Evolutionary conservation across 2,329 filamentous ascomycete genomes (phyloP).

Genomic region (Geosmithia putterillii): DNA sequence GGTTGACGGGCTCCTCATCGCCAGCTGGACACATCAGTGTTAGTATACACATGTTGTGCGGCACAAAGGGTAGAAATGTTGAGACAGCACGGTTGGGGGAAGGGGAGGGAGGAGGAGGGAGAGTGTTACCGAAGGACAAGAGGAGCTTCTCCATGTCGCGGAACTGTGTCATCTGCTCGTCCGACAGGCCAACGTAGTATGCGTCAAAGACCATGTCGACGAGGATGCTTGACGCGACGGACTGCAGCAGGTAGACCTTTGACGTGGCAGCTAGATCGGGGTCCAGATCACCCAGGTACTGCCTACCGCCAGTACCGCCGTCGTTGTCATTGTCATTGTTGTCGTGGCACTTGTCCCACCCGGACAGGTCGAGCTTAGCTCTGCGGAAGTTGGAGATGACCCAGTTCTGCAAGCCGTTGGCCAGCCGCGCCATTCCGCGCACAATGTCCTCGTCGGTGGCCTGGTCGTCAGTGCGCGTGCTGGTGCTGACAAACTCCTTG

Average conservation of each 20-base stretch:
- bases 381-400: slow-evolving; percentile 57
- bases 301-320: slow-evolving; percentile 24
- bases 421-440: slow-evolving; percentile 47
- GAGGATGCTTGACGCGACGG: slow-evolving; percentile 44
- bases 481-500: slow-evolving; percentile 60
- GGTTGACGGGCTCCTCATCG: slow-evolving; percentile 43
- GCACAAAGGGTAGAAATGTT: slow-evolving; percentile 5
- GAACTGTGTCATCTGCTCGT: slow-evolving; percentile 38
- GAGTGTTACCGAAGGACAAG: slow-evolving; percentile 17
- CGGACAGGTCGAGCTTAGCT: slow-evolving; percentile 30
- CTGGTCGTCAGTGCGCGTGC: slow-evolving; percentile 48
- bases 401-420: slow-evolving; percentile 64
- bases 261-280: slow-evolving; percentile 24
- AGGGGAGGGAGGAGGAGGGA: not conserved
- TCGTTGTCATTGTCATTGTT: slow-evolving; percentile 11
- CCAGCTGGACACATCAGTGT: slow-evolving; percentile 13
- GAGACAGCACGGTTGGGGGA: not conserved
- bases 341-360: no score
- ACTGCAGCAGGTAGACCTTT: slow-evolving; percentile 52
- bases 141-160: slow-evolving; percentile 35
- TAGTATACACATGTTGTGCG: not conserved
- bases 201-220: slow-evolving; percentile 48
- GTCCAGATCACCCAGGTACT: slow-evolving; percentile 16
- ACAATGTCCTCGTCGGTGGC: slow-evolving; percentile 55
- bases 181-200: slow-evolving; percentile 51